Evolutionary conservation across 169 alveolate species (phyloP).

Genomic region (Eimeria brunetti): DNA sequence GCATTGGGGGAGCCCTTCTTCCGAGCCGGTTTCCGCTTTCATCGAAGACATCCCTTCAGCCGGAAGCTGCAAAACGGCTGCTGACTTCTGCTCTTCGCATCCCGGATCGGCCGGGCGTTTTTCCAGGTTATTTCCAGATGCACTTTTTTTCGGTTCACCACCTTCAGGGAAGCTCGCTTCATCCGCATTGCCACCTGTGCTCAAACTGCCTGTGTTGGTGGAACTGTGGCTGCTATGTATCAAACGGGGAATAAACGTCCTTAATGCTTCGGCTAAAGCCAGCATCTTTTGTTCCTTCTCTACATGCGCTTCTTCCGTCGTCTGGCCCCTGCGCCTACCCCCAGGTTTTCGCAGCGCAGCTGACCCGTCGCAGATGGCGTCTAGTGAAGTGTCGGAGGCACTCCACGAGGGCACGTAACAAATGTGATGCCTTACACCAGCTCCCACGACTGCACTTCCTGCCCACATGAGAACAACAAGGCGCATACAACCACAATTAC

Average conservation of each 20-base stretch:
- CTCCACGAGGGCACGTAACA: constrained; percentile 35
- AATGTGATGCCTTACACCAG: constrained; percentile 55
- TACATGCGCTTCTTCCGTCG: constrained; percentile 23
- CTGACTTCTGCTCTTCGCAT: not conserved
- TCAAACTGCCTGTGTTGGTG: not conserved
- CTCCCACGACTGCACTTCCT: constrained; percentile 60
- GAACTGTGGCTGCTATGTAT: not conserved
- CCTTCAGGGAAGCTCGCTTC: not conserved
- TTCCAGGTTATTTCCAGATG: not conserved
- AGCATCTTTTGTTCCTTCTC: constrained; percentile 61
- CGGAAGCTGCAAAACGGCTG: not conserved
- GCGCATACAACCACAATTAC: not conserved
- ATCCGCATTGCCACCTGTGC: not conserved
- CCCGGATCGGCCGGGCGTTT: not conserved
- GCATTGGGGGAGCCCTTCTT: constrained; percentile 41
- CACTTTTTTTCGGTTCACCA: not conserved
- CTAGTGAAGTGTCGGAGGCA: not conserved
- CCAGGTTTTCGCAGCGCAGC: not conserved
- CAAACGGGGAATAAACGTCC: constrained; percentile 22
- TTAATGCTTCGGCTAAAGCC: constrained; percentile 52
- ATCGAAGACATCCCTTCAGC: not conserved
- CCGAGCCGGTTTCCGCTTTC: not conserved
- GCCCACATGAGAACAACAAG: not conserved
- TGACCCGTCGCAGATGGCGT: not conserved
- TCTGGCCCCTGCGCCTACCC: constrained; percentile 7